A percentile compares a stretch with the other conserved stretches of the same genome.
Evolutionary conservation across 257 asterid species (phyloP).

Genomic region (Oldenlandia corymbosa): DNA sequence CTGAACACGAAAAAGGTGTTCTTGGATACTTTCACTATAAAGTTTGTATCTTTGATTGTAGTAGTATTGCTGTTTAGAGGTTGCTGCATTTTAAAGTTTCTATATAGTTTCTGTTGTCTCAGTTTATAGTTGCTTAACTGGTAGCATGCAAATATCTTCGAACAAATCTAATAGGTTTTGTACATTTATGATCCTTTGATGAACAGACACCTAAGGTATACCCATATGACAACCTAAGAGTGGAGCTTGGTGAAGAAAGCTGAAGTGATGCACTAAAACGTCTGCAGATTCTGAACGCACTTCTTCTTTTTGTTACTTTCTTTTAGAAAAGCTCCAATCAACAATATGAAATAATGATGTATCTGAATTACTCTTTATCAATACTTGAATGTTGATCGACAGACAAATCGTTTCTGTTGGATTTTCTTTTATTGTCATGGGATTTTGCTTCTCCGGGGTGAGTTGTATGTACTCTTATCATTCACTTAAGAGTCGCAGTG

Average conservation of each 20-base stretch:
- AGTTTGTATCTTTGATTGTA: too few species aligned
- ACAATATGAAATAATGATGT: conserved; percentile 20
- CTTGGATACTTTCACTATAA: background rate
- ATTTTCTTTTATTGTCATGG: background rate
- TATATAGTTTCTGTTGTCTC: background rate
- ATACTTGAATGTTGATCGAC: conserved; percentile 6
- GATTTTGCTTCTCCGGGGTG: background rate
- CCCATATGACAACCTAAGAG: conserved; percentile 76
- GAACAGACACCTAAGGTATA: conserved; percentile 60
- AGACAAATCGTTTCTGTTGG: conserved; percentile 4
- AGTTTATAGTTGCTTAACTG: background rate
- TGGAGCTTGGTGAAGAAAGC: conserved; percentile 84
- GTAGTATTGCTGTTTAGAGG: too few species aligned
- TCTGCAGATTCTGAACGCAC: background rate
- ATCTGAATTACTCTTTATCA: conserved; percentile 12
- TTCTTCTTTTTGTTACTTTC: background rate
- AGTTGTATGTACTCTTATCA: too few species aligned
- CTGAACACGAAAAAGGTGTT: background rate
- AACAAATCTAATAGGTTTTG: background rate
- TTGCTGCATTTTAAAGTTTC: background rate
- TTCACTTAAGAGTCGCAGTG: too few species aligned
- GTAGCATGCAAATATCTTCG: too few species aligned
- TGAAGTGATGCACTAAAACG: conserved; percentile 6
- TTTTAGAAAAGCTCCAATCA: conserved; percentile 1
- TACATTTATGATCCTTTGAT: background rate